phyloP scores from a whole-genome alignment of 108 stramenopile genomes.

The Parietichytrium sp. region DNA sequence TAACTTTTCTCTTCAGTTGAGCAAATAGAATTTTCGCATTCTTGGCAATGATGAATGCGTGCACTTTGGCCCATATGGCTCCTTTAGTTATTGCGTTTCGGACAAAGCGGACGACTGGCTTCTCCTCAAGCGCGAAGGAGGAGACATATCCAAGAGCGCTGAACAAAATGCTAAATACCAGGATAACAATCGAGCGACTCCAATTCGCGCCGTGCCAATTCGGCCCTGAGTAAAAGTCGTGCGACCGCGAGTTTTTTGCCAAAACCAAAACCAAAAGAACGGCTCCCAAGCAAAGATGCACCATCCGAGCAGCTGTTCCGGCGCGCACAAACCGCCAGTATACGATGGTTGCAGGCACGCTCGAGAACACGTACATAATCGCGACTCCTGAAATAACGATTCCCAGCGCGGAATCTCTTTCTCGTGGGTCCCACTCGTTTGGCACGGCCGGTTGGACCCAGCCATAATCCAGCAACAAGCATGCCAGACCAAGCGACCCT shows the following conservation, averaged over 20 bases:
- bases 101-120: too few relatives aligned
- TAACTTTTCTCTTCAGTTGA: too few relatives aligned
- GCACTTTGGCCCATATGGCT: too few relatives aligned
- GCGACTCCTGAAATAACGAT: neutral
- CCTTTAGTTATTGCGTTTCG: too few relatives aligned
- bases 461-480: neutral
- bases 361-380: neutral
- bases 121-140: slow-evolving; percentile 3
- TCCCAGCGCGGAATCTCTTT: neutral
- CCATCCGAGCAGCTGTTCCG: neutral
- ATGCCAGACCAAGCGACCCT: neutral
- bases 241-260: neutral
- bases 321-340: neutral
- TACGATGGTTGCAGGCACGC: neutral
- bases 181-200: neutral
- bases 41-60: too few relatives aligned
- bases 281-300: neutral
- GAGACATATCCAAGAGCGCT: neutral
- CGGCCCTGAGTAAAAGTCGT: neutral
- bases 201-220: slow-evolving; percentile 8
- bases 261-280: neutral
- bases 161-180: neutral
- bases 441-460: slow-evolving; percentile 19
- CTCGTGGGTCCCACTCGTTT: slow-evolving; percentile 8
- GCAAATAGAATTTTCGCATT: too few relatives aligned